Base-by-base conservation (phyloP, 1,284 basidiomycete genomes). In the Cryptococcus wingfieldii region DNA sequence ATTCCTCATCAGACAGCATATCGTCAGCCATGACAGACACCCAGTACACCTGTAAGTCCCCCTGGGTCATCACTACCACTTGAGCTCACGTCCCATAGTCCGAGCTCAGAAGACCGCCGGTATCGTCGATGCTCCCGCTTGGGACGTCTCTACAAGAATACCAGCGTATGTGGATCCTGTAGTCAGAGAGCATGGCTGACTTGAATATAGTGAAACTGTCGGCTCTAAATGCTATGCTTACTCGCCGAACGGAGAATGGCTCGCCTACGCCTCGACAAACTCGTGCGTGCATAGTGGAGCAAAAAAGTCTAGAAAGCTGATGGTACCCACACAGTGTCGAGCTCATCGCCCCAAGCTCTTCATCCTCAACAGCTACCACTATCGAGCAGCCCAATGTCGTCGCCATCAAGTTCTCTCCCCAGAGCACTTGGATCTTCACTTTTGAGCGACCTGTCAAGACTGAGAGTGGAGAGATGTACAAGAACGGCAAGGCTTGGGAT, bases 101-200 rank as follows among this genome's bases (percentile, higher is more conserved):
- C 90, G 94, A 75, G 89, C 94, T 50, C 92, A 95, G 83, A 98
- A 96, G 84, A 83, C 84, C 55, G 80, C 94, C 58, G 90, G 90
- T 62, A 83, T 98, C 69, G 85, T 91, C 70, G 83, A 86, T 60
- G 90, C 88, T 43, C 91, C 94, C 51, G 81, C 84, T 63, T 97
- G 92, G 76, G 75, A 80, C 27, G 77, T 85, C 23, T 78, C 89
- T 42, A 77, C 83, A 55, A 84, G 83, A 53, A 89, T 95, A 67
- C 78, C 81, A 56, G 79, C 78, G 80, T 80, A 50, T 63, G 78
- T 66, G n/a, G 19, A 10, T 27, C 12, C 14, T 16, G 7, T 28
- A 50, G 19, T 38, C 34, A 13, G 38, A 28, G 48, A 23, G 45
- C 50, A 23, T 41, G 28, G 10, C 48, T 49, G 42, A 42, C 39